Evolutionary conservation across 768 basidiomycete genomes (phyloP), one percentile per base, ranked within the genome.

Genomic region (Leccinum longicurvipes): DNA sequence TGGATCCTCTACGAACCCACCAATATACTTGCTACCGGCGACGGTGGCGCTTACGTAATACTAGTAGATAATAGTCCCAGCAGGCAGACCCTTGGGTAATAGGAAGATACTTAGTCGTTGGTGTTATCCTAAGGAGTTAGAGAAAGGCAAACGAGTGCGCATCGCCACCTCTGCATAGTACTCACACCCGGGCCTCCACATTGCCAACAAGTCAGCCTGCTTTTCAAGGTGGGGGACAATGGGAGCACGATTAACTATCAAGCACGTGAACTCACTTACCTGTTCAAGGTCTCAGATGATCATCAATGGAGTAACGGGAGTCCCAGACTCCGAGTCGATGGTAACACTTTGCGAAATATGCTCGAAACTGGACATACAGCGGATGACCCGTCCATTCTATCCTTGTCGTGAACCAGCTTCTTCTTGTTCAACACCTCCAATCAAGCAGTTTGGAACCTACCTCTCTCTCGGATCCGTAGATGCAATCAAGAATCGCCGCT

Each of bases 401-500:
- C 62, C 49, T 2, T 61, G 60, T 39, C 24, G 34, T 25, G 12
- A 57, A 1, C 46, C 32, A 2, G n/a, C n/a, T n/a, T n/a, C 12
- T 44, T 45, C 52, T 0, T 63, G 62, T 28, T 60, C 42, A 3
- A 11, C 9, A 2, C 27, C 54, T 4, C 62, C 58, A 12, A 19
- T 27, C 21, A 8, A 44, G 14, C n/a, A 6, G n/a, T 6, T 28
- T 8, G 23, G 4, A 5, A n/a, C 12, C 1, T 25, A 34, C 24
- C 2, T 41, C n/a, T 0, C 24, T 27, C 63, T 62, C 10, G 63
- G 63, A 24, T 54, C 54, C 11, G 9, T 62, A n/a, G 52, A 49
- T 45, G 56, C 58, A 34, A 59, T 64, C 60, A 65, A 56, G 39
- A 3, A 23, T 9, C 54, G 63, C 27, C 54, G 61, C 5, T 51